Conservation (phyloP, 176 grass and related monocot genomes). For the Oryza punctata region DNA sequence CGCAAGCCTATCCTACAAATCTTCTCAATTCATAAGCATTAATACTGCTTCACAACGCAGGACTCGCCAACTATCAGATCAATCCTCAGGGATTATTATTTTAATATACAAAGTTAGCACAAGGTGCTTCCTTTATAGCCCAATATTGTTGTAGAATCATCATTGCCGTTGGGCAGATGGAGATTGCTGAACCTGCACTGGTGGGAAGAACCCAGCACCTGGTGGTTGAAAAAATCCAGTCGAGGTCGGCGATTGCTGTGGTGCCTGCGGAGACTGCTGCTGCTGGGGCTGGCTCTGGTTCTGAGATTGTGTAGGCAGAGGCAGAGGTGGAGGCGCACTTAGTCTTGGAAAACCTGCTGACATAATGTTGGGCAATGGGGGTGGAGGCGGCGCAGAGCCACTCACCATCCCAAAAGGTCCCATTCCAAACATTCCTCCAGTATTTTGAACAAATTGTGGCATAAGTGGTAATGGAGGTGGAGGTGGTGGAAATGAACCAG, state of each 20-base stretch:
- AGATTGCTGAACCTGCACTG: conserved; percentile 68
- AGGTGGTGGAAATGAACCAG: conserved; percentile 53
- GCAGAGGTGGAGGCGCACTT: conserved; percentile 50
- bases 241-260: conserved; percentile 50
- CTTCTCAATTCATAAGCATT: conserved; percentile 22
- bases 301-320: conserved; percentile 47
- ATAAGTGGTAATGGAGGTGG: conserved; percentile 59
- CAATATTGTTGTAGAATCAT: conserved; percentile 27
- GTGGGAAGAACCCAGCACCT: conserved; percentile 68
- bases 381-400: conserved; percentile 56
- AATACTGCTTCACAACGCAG: conserved; percentile 33
- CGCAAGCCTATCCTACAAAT: conserved; percentile 45
- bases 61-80: conserved; percentile 25
- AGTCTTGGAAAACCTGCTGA: conserved; percentile 43
- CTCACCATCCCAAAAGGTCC: conserved; percentile 55
- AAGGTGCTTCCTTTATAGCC: conserved; percentile 44
- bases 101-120: conserved; percentile 68
- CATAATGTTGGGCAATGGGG: conserved; percentile 49
- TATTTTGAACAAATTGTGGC: conserved; percentile 64
- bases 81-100: conserved; percentile 31
- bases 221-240: conserved; percentile 67
- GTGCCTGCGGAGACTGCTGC: conserved; percentile 61
- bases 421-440: conserved; percentile 52
- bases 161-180: conserved; percentile 75
- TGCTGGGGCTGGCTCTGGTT: conserved; percentile 62